These are phyloP conservation scores for Quercus glauca DNA, from an alignment of 306 rosid genomes.

Conservation along the genomic window DNA sequence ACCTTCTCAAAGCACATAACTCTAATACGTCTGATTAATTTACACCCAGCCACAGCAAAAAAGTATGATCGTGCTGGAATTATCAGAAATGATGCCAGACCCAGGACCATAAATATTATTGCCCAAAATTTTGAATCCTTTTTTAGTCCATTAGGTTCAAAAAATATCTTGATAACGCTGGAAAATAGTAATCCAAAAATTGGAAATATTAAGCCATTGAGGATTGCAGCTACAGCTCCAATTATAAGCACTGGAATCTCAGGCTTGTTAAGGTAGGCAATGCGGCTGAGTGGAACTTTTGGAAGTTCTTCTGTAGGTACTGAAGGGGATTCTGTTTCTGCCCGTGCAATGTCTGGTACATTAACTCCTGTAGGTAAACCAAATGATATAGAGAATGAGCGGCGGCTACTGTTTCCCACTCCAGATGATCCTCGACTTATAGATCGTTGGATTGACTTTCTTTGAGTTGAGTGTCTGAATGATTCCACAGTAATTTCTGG, in stretches of 20 bases:
- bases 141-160: not conserved
- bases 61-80: constrained; percentile 43
- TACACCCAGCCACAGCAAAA: constrained; percentile 51
- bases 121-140: constrained; percentile 14
- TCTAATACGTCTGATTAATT: constrained; percentile 45
- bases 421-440: constrained; percentile 24
- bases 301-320: not conserved
- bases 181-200: not conserved
- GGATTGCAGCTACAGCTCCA: constrained; percentile 5
- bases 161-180: not conserved
- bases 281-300: not conserved
- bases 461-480: constrained; percentile 9
- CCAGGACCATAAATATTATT: constrained; percentile 35
- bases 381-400: not conserved
- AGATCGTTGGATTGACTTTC: constrained; percentile 18
- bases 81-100: constrained; percentile 28
- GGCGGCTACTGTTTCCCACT: not conserved
- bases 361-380: constrained; percentile 7
- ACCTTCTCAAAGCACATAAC: constrained; percentile 46
- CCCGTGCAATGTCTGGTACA: not conserved
- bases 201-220: not conserved
- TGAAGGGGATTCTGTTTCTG: not conserved
- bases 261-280: constrained; percentile 3
- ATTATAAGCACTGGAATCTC: constrained; percentile 5
- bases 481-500: not conserved